These are phyloP conservation scores for Bidens hawaiensis DNA, from an alignment of 140 eudicot species.

Conservation along the genomic window DNA sequence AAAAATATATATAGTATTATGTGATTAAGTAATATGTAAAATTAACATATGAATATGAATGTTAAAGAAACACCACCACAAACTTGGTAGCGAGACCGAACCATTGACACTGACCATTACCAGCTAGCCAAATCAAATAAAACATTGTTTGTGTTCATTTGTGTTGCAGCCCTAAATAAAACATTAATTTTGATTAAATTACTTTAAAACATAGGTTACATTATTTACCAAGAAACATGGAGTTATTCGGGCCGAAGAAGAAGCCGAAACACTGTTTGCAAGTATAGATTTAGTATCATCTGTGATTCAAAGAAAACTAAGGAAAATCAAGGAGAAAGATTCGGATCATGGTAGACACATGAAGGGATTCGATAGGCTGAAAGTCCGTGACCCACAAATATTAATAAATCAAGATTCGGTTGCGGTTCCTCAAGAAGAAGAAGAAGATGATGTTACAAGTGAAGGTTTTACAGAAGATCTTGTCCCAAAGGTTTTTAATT, in stretches of 20 bases:
- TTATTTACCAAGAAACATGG: slow-evolving; percentile 85
- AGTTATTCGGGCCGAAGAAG: slow-evolving; percentile 82
- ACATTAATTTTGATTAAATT: slow-evolving; percentile 8
- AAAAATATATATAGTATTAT: too few relatives aligned
- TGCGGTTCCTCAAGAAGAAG: slow-evolving; percentile 44
- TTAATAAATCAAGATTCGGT: slow-evolving; percentile 33
- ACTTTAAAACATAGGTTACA: slow-evolving; percentile 49
- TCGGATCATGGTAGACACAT: slow-evolving; percentile 84
- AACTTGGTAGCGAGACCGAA: too few relatives aligned
- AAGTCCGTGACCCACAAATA: slow-evolving; percentile 44
- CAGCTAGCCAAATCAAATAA: too few relatives aligned
- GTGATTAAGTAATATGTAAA: too few relatives aligned
- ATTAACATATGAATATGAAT: too few relatives aligned
- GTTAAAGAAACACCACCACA: too few relatives aligned
- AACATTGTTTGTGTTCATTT: too few relatives aligned
- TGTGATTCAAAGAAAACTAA: slow-evolving; percentile 67
- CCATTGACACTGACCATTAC: too few relatives aligned
- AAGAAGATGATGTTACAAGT: slow-evolving; percentile 33
- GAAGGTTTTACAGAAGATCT: slow-evolving; percentile 53
- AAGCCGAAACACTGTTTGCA: slow-evolving; percentile 60
- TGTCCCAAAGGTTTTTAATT: slow-evolving; percentile 6
- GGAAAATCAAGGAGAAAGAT: slow-evolving; percentile 94
- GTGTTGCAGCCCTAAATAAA: too few relatives aligned
- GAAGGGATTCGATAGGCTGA: slow-evolving; percentile 67
- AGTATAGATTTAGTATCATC: slow-evolving; percentile 84